Conservation (phyloP, 1,284 basidiomycete species). For the Meira miltonrushii region DNA sequence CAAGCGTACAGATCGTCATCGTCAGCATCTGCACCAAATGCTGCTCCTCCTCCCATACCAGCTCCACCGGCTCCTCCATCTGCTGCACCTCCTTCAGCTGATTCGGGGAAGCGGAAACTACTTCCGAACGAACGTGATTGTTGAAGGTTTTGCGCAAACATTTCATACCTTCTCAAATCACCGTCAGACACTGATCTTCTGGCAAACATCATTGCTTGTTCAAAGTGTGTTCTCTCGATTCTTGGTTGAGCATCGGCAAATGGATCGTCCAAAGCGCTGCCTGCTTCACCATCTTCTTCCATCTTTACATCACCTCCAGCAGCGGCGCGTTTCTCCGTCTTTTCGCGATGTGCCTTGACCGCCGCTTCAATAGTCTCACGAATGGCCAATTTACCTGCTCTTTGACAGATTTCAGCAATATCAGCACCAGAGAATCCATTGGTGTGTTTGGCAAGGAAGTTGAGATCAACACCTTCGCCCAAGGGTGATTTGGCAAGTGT, state of each 20-base stretch:
- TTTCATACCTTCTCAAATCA: slow-evolving; percentile 79
- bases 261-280: slow-evolving; percentile 66
- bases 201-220: slow-evolving; percentile 87
- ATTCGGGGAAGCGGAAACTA: slow-evolving; percentile 94
- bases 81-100: slow-evolving; percentile 54
- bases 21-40: slow-evolving; percentile 69
- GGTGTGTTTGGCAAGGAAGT: slow-evolving; percentile 84
- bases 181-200: slow-evolving; percentile 57
- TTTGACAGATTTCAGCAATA: slow-evolving; percentile 96
- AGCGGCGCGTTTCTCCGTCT: slow-evolving; percentile 28
- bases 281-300: slow-evolving; percentile 61
- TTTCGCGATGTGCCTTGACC: slow-evolving; percentile 71
- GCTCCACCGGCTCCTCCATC: slow-evolving; percentile 34
- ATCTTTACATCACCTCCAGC: slow-evolving; percentile 56
- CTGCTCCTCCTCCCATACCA: slow-evolving; percentile 63
- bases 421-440: slow-evolving; percentile 99
- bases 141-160: slow-evolving; percentile 51
- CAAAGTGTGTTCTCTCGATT: slow-evolving; percentile 74
- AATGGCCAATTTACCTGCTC: slow-evolving; percentile 93
- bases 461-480: slow-evolving; percentile 70
- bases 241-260: slow-evolving; percentile 91
- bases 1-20: slow-evolving; percentile 54
- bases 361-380: slow-evolving; percentile 91
- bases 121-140: slow-evolving; percentile 61
- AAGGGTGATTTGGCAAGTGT: slow-evolving; percentile 89